Percentiles rank a stretch among this genome's conserved stretches.
Evolutionary conservation across 805 yeast species (phyloP).

Genomic region (Candida montana): DNA sequence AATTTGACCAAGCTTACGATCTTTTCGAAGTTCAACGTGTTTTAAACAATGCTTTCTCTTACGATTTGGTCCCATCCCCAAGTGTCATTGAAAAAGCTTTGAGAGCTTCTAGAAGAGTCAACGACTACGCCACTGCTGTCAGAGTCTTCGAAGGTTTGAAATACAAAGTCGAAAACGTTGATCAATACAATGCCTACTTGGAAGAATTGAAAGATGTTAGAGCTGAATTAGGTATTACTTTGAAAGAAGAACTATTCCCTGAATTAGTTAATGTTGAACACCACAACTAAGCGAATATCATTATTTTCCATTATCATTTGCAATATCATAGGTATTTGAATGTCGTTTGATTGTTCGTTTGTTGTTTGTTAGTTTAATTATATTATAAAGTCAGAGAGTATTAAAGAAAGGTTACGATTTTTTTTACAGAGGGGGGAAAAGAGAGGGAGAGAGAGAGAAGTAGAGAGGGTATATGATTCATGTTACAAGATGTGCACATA

Average conservation of each 20-base stretch:
- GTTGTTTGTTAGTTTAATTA: conserved; percentile 2
- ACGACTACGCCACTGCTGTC: conserved; percentile 97
- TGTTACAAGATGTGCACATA: conserved; percentile 3
- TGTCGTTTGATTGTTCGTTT: conserved; percentile 1
- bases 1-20: conserved; percentile 90
- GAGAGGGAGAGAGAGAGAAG: too few relatives aligned
- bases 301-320: not conserved
- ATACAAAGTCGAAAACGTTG: conserved; percentile 91
- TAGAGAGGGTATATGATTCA: conserved; percentile 5
- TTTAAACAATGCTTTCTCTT: conserved; percentile 95
- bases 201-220: conserved; percentile 90
- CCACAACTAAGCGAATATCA: conserved; percentile 15
- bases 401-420: conserved; percentile 8
- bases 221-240: conserved; percentile 86
- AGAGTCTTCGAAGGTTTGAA: conserved; percentile 97
- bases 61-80: conserved; percentile 98
- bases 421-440: not conserved
- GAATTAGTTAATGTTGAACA: conserved; percentile 24
- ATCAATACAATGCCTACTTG: conserved; percentile 92
- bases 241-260: conserved; percentile 82
- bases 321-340: not conserved
- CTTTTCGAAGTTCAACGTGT: conserved; percentile 88
- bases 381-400: conserved; percentile 1
- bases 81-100: conserved; percentile 92
- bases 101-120: conserved; percentile 97